These are phyloP conservation scores for Mixia osmundae DNA, from an alignment of 1,284 basidiomycete species.

Conservation along the genomic window DNA sequence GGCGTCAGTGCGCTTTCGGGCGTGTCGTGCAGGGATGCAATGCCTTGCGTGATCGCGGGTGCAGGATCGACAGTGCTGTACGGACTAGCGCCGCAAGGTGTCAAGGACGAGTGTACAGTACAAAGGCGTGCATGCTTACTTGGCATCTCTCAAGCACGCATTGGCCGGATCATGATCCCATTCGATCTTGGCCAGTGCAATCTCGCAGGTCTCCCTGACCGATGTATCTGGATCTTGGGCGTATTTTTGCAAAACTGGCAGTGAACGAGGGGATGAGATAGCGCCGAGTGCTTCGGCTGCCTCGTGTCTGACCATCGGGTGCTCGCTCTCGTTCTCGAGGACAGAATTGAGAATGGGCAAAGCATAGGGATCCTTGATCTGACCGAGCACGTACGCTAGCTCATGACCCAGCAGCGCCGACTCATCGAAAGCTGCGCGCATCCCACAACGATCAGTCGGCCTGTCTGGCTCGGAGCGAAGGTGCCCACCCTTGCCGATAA, in stretches of 20 bases:
- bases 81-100: slow-evolving; percentile 23
- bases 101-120: background rate
- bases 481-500: slow-evolving; percentile 54
- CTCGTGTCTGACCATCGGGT: slow-evolving; percentile 97
- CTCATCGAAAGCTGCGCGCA: slow-evolving; percentile 47
- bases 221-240: slow-evolving; percentile 37
- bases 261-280: slow-evolving; percentile 43
- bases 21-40: slow-evolving; percentile 9
- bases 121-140: too few species aligned
- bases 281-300: slow-evolving; percentile 97
- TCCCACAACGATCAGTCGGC: slow-evolving; percentile 1
- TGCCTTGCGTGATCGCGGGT: slow-evolving; percentile 29
- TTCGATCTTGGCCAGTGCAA: slow-evolving; percentile 82
- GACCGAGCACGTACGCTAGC: slow-evolving; percentile 87
- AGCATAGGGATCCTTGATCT: slow-evolving; percentile 52
- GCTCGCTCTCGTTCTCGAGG: slow-evolving; percentile 42
- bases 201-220: slow-evolving; percentile 92
- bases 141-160: too few species aligned
- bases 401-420: slow-evolving; percentile 86
- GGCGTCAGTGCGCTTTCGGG: slow-evolving; percentile 13
- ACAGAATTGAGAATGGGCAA: slow-evolving; percentile 57
- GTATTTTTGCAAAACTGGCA: slow-evolving; percentile 51
- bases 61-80: slow-evolving; percentile 91
- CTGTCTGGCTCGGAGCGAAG: background rate
- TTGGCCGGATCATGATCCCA: slow-evolving; percentile 35